Conservation (phyloP, 2,329 filamentous ascomycete genomes). For the Ophiocordyceps camponoti-saundersi region DNA sequence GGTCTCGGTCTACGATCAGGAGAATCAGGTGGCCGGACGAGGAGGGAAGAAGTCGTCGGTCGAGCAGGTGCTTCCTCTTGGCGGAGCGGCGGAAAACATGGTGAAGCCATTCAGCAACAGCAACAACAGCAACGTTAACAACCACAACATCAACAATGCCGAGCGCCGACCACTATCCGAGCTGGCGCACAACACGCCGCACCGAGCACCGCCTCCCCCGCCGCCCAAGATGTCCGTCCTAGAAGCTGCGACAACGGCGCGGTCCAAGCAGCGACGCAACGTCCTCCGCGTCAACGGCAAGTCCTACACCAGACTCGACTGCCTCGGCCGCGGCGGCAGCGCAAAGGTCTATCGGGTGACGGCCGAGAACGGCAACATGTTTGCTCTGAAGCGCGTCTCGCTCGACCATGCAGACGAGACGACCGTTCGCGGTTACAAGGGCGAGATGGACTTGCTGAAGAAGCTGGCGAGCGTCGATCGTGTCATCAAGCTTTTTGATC, state of each 20-base stretch:
- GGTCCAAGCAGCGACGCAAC: slow-evolving; percentile 59
- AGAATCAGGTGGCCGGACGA: slow-evolving; percentile 62
- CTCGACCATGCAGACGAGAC: slow-evolving; percentile 76
- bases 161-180: slow-evolving; percentile 37
- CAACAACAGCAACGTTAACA: slow-evolving; percentile 17
- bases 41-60: slow-evolving; percentile 48
- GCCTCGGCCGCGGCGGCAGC: slow-evolving; percentile 80
- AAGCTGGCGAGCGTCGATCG: slow-evolving; percentile 73
- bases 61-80: slow-evolving; percentile 37
- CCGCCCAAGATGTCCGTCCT: slow-evolving; percentile 93
- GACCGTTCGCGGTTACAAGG: slow-evolving; percentile 75
- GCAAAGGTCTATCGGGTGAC: slow-evolving; percentile 93
- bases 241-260: slow-evolving; percentile 71
- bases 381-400: slow-evolving; percentile 84
- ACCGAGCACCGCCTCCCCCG: slow-evolving; percentile 59
- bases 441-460: slow-evolving; percentile 81
- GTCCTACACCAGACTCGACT: slow-evolving; percentile 75
- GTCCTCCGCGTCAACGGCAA: slow-evolving; percentile 83
- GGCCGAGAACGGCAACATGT: slow-evolving; percentile 90
- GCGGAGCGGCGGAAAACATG: slow-evolving; percentile 6
- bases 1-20: slow-evolving; percentile 57
- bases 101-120: too few relatives aligned
- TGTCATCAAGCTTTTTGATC: slow-evolving; percentile 82
- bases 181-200: slow-evolving; percentile 53
- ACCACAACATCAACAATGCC: slow-evolving; percentile 21